These are phyloP conservation scores for Calvatia gigantea DNA, from an alignment of 768 basidiomycete genomes.

Conservation along the genomic window DNA sequence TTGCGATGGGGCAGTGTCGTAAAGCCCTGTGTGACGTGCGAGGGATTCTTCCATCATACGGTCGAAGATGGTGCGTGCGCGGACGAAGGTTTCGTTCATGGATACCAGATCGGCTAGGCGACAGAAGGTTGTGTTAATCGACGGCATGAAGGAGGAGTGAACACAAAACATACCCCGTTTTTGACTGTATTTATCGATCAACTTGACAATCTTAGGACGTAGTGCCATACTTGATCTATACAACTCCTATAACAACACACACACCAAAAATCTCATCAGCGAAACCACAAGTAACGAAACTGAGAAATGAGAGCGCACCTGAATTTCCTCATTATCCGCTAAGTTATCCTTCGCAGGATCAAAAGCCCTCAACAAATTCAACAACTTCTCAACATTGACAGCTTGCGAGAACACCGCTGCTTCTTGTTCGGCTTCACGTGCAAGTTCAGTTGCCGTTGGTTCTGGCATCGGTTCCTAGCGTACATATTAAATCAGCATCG, in stretches of 20 bases:
- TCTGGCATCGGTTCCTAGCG: constrained; percentile 83
- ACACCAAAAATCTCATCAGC: not conserved
- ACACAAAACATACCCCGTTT: constrained; percentile 54
- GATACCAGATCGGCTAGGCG: constrained; percentile 81
- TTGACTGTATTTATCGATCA: constrained; percentile 97
- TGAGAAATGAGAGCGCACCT: constrained; percentile 38
- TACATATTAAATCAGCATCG: not conserved
- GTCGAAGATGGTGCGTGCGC: constrained; percentile 87
- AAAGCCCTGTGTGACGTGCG: constrained; percentile 66
- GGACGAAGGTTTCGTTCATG: constrained; percentile 93
- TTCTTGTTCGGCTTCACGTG: constrained; percentile 83
- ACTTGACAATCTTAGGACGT: constrained; percentile 91
- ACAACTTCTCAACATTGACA: constrained; percentile 75
- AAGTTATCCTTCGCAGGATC: constrained; percentile 79
- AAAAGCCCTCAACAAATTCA: constrained; percentile 68
- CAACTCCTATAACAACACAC: constrained; percentile 55
- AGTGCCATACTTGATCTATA: constrained; percentile 88
- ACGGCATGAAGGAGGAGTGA: constrained; percentile 12
- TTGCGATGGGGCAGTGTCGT: too few species aligned
- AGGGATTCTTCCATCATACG: constrained; percentile 91
- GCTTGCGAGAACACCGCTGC: constrained; percentile 86
- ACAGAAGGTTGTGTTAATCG: constrained; percentile 21
- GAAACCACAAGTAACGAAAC: not conserved
- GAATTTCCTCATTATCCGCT: constrained; percentile 89
- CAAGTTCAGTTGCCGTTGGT: constrained; percentile 70